Evolutionary conservation across 371 early-diverging fungal species (phyloP).

Genomic region (Apophysomyces sp.): DNA sequence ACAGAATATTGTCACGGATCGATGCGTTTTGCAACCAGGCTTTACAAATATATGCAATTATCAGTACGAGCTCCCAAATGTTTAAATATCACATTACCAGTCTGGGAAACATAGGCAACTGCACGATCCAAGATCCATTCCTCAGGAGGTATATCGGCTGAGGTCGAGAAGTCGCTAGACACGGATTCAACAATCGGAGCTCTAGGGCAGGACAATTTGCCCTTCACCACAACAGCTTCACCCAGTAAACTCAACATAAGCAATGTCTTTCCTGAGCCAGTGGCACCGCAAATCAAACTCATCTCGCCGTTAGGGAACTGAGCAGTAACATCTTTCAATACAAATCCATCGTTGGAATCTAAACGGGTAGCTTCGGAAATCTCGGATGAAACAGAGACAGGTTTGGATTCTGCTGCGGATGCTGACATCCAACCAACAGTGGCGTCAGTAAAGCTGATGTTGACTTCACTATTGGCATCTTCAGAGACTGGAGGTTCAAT

Average conservation of each 20-base stretch:
- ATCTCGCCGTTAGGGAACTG: slow-evolving; percentile 60
- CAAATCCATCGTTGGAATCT: slow-evolving; percentile 36
- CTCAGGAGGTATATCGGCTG: neutral
- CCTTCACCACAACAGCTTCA: slow-evolving; percentile 46
- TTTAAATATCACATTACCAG: neutral
- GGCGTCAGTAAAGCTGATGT: slow-evolving; percentile 51
- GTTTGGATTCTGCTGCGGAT: slow-evolving; percentile 13
- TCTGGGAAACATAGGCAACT: slow-evolving; percentile 17
- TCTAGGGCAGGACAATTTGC: slow-evolving; percentile 45
- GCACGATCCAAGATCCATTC: slow-evolving; percentile 16
- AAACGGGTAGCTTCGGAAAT: slow-evolving; percentile 1
- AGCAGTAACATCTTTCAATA: slow-evolving; percentile 42
- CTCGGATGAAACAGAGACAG: slow-evolving; percentile 7
- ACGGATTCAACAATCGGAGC: slow-evolving; percentile 32
- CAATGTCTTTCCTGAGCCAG: slow-evolving; percentile 69
- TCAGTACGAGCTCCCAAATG: neutral
- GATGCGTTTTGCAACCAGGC: slow-evolving; percentile 82
- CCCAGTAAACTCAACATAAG: slow-evolving; percentile 69
- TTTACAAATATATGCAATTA: neutral
- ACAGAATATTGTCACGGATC: slow-evolving; percentile 53
- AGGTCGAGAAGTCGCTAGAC: slow-evolving; percentile 4
- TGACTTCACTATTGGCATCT: slow-evolving; percentile 31
- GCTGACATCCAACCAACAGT: slow-evolving; percentile 34
- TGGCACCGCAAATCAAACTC: slow-evolving; percentile 61
- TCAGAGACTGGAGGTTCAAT: slow-evolving; percentile 33